Evolutionary conservation across 208 protist genomes (phyloP).

Genomic region (Angomonas desouzai): DNA sequence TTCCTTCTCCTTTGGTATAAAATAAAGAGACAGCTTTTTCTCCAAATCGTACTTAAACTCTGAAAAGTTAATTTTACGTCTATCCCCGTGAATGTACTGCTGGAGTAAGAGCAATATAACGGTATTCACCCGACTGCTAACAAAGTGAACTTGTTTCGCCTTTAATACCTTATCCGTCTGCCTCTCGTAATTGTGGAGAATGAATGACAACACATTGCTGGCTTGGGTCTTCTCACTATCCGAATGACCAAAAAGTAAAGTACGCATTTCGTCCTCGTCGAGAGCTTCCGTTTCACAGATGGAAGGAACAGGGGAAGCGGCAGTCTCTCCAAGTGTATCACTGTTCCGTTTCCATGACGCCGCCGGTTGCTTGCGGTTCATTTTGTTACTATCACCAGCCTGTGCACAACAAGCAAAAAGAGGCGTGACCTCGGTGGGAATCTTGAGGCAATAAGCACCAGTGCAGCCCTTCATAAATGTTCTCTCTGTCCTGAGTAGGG

Average conservation of each 20-base stretch:
- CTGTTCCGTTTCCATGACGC: background rate
- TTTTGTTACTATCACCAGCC: background rate
- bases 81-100: background rate
- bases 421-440: background rate
- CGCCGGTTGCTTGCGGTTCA: no score
- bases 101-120: background rate
- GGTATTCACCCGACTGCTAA: background rate
- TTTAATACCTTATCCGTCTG: background rate
- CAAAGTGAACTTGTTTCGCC: background rate
- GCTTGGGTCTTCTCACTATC: no score
- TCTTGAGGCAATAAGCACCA: background rate
- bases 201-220: no score
- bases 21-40: background rate
- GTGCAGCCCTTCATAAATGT: background rate
- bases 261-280: background rate
- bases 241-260: no score
- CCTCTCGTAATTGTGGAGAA: no score
- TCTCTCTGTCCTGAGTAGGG: background rate
- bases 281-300: background rate
- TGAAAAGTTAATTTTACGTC: background rate
- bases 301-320: background rate
- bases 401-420: background rate
- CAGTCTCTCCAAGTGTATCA: background rate
- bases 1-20: background rate
- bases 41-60: conserved; percentile 1